Conservation (phyloP, 2,329 filamentous ascomycete species). For the Sodiomyces alkalinus region DNA sequence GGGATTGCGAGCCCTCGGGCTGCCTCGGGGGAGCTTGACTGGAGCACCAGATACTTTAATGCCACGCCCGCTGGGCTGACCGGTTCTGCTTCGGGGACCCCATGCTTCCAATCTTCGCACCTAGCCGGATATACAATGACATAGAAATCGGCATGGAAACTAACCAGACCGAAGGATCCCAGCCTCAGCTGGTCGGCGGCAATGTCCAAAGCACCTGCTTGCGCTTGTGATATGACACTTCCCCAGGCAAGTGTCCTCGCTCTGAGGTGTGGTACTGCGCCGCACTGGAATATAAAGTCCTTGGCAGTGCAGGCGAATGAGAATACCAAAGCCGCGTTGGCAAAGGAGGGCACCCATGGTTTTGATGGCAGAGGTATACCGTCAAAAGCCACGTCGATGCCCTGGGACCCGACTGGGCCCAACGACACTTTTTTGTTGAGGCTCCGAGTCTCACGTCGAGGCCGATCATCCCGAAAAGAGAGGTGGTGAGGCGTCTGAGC, state of each 20-base stretch:
- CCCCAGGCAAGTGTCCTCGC: conserved; percentile 5
- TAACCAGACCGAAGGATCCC: conserved; percentile 20
- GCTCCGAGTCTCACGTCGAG: conserved; percentile 3
- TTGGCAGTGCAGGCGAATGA: conserved; percentile 17
- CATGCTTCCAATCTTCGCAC: conserved; percentile 18
- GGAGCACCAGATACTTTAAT: conserved; percentile 24
- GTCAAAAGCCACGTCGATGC: conserved; percentile 11
- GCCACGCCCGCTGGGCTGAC: conserved; percentile 4
- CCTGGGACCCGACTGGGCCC: conserved; percentile 3
- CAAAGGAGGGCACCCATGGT: conserved; percentile 14
- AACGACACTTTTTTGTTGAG: conserved; percentile 11
- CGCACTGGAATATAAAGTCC: conserved; percentile 12
- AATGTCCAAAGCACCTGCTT: conserved; percentile 10
- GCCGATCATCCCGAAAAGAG: too few species aligned
- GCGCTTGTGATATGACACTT: conserved; percentile 3
- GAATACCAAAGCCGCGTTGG: conserved; percentile 14
- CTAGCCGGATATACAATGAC: conserved; percentile 24
- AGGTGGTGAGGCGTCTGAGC: too few species aligned
- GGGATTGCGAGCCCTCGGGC: too few species aligned
- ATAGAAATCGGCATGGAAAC: conserved; percentile 15
- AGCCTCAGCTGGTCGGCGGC: conserved; percentile 19
- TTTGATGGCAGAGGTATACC: conserved; percentile 8
- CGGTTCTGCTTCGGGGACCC: conserved; percentile 7
- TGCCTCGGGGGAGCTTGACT: conserved; percentile 8
- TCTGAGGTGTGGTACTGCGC: conserved; percentile 1